Evolutionary conservation across 2,329 filamentous ascomycete species (phyloP).

Genomic region (Aspergillus tamarii): DNA sequence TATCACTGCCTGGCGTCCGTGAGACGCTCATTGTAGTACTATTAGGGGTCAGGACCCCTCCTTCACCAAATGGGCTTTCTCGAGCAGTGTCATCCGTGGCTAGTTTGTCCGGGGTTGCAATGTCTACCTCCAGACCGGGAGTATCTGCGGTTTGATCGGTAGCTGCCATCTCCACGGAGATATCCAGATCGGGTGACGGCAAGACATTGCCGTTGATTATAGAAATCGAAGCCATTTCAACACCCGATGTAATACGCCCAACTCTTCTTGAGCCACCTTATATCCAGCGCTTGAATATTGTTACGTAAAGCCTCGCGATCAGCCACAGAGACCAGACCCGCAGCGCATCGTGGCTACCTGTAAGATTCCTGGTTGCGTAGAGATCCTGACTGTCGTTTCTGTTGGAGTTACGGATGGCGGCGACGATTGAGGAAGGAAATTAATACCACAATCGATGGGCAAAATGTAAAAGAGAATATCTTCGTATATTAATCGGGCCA

Average conservation of each 20-base stretch:
- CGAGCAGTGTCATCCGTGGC: slow-evolving; percentile 2
- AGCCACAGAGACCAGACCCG: slow-evolving; percentile 13
- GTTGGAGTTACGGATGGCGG: too few species aligned
- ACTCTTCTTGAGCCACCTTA: background rate
- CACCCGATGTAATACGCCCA: background rate
- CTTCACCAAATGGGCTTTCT: slow-evolving; percentile 17
- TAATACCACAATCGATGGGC: background rate
- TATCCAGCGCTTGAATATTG: background rate
- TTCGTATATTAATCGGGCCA: background rate
- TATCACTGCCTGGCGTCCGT: slow-evolving; percentile 14
- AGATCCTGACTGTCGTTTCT: background rate
- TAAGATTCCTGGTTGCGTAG: slow-evolving; percentile 8
- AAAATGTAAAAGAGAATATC: background rate
- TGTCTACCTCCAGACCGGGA: slow-evolving; percentile 8
- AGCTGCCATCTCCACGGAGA: slow-evolving; percentile 20
- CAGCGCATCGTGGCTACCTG: slow-evolving; percentile 16
- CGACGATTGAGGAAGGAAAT: background rate
- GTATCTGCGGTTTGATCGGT: slow-evolving; percentile 12
- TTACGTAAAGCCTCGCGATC: slow-evolving; percentile 11
- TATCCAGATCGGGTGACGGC: slow-evolving; percentile 25
- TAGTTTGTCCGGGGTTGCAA: background rate
- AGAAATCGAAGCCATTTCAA: slow-evolving; percentile 23
- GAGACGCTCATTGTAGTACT: slow-evolving; percentile 16
- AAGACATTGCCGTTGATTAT: slow-evolving; percentile 23
- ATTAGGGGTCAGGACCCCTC: slow-evolving; percentile 16